A percentile compares a stretch with the other conserved stretches of the same genome.
Evolutionary conservation across 805 yeast species (phyloP).

Genomic region (Metschnikowia kunwiensis): DNA sequence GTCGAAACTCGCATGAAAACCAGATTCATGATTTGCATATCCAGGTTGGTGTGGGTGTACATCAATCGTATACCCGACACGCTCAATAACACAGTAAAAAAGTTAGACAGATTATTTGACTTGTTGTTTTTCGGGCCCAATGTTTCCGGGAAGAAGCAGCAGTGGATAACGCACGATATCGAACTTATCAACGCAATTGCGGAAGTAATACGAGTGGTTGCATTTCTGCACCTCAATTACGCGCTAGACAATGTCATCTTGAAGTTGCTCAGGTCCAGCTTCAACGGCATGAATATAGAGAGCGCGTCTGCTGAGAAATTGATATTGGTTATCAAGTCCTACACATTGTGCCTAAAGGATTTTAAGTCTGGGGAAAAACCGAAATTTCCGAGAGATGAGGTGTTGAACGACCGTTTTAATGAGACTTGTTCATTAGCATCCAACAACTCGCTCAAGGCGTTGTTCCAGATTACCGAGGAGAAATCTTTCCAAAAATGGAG

Average conservation of each 20-base stretch:
- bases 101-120: constrained; percentile 62
- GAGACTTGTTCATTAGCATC: constrained; percentile 3
- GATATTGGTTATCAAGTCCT: constrained; percentile 66
- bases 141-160: constrained; percentile 52
- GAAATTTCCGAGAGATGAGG: constrained; percentile 64
- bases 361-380: constrained; percentile 57
- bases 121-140: constrained; percentile 48
- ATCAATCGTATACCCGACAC: constrained; percentile 85
- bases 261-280: constrained; percentile 62
- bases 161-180: constrained; percentile 71
- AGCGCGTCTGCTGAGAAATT: constrained; percentile 65
- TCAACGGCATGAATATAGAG: constrained; percentile 59
- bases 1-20: constrained; percentile 47
- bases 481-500: constrained; percentile 15
- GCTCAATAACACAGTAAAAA: constrained; percentile 78
- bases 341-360: constrained; percentile 67
- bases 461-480: constrained; percentile 9
- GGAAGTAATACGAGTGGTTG: constrained; percentile 72
- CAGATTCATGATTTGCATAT: constrained; percentile 58
- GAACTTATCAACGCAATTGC: constrained; percentile 62
- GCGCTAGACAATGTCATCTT: constrained; percentile 74
- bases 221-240: constrained; percentile 74
- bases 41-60: constrained; percentile 87
- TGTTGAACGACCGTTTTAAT: constrained; percentile 20
- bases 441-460: constrained; percentile 9